Evolutionary conservation across 306 rosid genomes (phyloP).

Genomic region (Senna tora): DNA sequence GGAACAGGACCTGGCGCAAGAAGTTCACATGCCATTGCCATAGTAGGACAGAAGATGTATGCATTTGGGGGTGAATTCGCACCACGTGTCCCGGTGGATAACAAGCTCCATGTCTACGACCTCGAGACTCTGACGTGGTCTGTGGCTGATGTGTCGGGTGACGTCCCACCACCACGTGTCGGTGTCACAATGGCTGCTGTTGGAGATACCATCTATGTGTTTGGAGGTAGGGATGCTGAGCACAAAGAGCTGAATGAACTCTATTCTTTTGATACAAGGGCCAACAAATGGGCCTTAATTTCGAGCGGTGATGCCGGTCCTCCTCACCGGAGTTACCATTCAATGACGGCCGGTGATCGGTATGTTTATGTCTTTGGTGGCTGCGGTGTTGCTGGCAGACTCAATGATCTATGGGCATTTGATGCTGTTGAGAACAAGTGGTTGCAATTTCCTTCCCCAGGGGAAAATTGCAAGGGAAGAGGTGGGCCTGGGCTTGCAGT

Average conservation of each 20-base stretch:
- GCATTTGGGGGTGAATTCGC: constrained; percentile 83
- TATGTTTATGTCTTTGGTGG: constrained; percentile 73
- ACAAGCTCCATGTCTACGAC: constrained; percentile 68
- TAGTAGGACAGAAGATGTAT: constrained; percentile 74
- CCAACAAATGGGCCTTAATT: constrained; percentile 70
- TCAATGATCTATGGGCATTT: constrained; percentile 88
- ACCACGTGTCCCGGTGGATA: constrained; percentile 90
- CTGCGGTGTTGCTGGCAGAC: constrained; percentile 77
- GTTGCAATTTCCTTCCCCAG: constrained; percentile 61
- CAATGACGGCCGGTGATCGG: constrained; percentile 52
- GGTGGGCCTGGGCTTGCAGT: constrained; percentile 83
- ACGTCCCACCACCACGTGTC: constrained; percentile 78
- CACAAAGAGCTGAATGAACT: constrained; percentile 81
- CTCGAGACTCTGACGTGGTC: constrained; percentile 68
- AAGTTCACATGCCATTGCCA: constrained; percentile 85
- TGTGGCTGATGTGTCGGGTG: constrained; percentile 53
- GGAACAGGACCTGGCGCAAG: constrained; percentile 79
- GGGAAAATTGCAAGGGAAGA: constrained; percentile 67
- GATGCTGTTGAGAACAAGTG: constrained; percentile 62
- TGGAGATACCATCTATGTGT: constrained; percentile 70
- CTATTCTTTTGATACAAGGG: constrained; percentile 70
- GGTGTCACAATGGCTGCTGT: constrained; percentile 77
- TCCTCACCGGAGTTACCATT: constrained; percentile 85
- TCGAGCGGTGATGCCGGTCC: constrained; percentile 63
- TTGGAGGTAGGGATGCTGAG: constrained; percentile 85